Conservation (phyloP, 257 asterid genomes). For the Solanum rostratum region DNA sequence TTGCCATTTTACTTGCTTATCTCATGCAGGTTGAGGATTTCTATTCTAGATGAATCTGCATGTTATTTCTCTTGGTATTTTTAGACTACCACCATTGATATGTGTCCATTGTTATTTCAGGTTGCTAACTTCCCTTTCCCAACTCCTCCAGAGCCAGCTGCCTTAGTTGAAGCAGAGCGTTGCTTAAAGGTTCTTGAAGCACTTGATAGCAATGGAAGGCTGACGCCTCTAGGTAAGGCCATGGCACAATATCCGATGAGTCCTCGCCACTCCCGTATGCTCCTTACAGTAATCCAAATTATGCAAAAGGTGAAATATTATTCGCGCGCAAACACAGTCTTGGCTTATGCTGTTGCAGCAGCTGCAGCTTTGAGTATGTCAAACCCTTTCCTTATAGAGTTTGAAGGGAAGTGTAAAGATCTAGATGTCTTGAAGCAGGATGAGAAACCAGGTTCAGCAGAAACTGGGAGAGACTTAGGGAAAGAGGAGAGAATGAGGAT, state of each 20-base stretch:
- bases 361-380: constrained; percentile 87
- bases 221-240: constrained; percentile 80
- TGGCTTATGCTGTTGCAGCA: constrained; percentile 78
- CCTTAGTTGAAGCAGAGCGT: constrained; percentile 74
- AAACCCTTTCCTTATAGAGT: constrained; percentile 47
- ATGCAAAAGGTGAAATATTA: constrained; percentile 32
- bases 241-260: constrained; percentile 95
- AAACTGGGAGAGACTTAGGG: constrained; percentile 13
- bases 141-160: constrained; percentile 68
- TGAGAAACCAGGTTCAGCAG: constrained; percentile 16
- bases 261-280: constrained; percentile 98
- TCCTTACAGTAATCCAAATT: constrained; percentile 77
- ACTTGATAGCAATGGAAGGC: constrained; percentile 58
- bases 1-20: neutral
- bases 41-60: neutral
- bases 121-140: constrained; percentile 93
- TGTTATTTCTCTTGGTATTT: neutral
- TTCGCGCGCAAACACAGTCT: constrained; percentile 47
- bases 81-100: neutral
- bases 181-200: constrained; percentile 89
- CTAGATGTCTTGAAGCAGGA: constrained; percentile 13
- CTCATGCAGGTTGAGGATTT: neutral
- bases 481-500: constrained; percentile 44
- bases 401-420: constrained; percentile 28
- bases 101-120: constrained; percentile 23